A percentile compares a stretch with the other conserved stretches of the same genome.
Conservation (phyloP, 345 rosid genomes). For the Hirschfeldia incana region DNA sequence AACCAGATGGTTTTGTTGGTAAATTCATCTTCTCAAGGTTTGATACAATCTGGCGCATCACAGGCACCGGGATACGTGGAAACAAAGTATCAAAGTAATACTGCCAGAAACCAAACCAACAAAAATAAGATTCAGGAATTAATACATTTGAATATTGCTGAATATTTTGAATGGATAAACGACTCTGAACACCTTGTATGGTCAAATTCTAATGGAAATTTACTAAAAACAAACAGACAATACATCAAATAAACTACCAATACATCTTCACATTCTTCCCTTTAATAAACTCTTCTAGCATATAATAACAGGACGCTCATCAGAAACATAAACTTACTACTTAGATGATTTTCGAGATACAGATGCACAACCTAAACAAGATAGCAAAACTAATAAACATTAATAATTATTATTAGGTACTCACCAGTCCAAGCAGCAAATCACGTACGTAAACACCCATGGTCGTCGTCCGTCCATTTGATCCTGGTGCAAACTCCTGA, state of each 20-base stretch:
- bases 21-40: slow-evolving; percentile 94
- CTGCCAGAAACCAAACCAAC: slow-evolving; percentile 50
- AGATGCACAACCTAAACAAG: neutral
- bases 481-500: slow-evolving; percentile 96
- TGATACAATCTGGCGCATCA: slow-evolving; percentile 72
- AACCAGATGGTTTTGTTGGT: slow-evolving; percentile 74
- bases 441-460: slow-evolving; percentile 96
- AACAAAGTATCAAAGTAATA: slow-evolving; percentile 95
- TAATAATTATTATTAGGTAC: slow-evolving; percentile 2
- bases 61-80: slow-evolving; percentile 97
- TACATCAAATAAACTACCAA: neutral
- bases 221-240: neutral
- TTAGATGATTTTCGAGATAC: neutral
- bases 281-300: no score
- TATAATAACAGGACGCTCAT: no score
- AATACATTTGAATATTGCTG: neutral
- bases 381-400: neutral
- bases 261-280: neutral
- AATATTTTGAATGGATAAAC: neutral
- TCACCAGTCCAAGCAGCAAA: slow-evolving; percentile 96
- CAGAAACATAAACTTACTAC: neutral
- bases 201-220: neutral
- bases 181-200: neutral
- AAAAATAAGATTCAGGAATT: slow-evolving; percentile 1
- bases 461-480: slow-evolving; percentile 73